Base-by-base conservation (phyloP, 164 flowering plant species). In the Aristolochia contorta region DNA sequence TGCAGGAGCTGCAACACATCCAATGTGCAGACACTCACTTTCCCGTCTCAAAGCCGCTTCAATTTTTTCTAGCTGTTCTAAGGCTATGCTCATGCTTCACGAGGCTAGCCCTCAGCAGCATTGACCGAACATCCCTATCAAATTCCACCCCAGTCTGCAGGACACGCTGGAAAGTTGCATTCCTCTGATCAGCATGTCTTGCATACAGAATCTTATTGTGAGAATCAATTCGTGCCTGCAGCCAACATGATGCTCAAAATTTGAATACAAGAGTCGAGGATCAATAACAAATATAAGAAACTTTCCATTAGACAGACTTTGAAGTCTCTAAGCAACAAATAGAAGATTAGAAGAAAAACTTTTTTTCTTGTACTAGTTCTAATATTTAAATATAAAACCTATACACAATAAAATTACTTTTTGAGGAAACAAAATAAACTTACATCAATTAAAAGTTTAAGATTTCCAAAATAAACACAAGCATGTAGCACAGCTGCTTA, bases 191-290 rank as follows among this genome's bases (percentile, higher is more conserved):
- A 0, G 99, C 94, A 79, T 94, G 96, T 33, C 96, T 72, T 37
- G 99, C 99, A 73, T 94, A 87, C 14, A 94, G 76, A 65, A 94
- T 79, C 77, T 94, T 94, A 76, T 91, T 94, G 80, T 94, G 99
- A 0, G 99, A 91, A 62, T 94, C 99, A 30, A 94, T 91, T 16
- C 97, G 82, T 27, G 97, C 99, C 99, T 94, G 83, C 21, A 37
- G 22, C 57, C 25, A 32, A 19, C 4, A 23, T 8, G 43, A 37
- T 6, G 12, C 12, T 37, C 43, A 37, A 37, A 37, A 37, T 37
- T 37, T 37, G 43, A 37, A 37, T 7, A 1, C 7, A 32, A 8
- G 9, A 37, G 12, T 37, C 9, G 12, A 37, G 43, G 43, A 37
- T 0, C 47, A 19, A 33, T 10, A 37, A 6, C 43, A 37, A 37